These are phyloP conservation scores for Podaxis carcinomalis DNA, from an alignment of 768 basidiomycete species.

Conservation along the genomic window DNA sequence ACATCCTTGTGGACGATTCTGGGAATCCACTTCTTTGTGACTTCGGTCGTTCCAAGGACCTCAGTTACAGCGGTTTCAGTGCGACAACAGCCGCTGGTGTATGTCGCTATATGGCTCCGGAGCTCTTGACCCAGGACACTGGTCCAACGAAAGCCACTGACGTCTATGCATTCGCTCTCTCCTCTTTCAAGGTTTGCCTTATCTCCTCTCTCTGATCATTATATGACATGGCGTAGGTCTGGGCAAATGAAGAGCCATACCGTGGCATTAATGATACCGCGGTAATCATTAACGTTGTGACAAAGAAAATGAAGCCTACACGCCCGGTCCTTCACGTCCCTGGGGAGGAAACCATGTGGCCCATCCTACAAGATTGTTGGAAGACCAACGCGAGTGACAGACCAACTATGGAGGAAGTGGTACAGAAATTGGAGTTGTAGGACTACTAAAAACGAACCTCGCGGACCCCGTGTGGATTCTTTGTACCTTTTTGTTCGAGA, in stretches of 20 bases:
- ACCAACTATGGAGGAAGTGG: background rate
- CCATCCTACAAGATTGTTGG: background rate
- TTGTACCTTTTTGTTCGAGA: no score
- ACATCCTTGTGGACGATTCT: background rate
- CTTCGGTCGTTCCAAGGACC: slow-evolving; percentile 17
- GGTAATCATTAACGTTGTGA: no score
- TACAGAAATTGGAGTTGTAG: background rate
- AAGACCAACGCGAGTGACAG: background rate
- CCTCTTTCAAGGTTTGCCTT: background rate
- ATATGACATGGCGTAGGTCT: background rate
- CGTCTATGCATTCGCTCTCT: slow-evolving; percentile 16
- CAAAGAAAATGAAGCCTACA: no score
- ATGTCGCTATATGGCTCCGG: slow-evolving; percentile 15
- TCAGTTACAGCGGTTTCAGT: slow-evolving; percentile 11
- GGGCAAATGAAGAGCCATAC: background rate
- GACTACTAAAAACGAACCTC: no score
- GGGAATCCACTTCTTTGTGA: slow-evolving; percentile 10
- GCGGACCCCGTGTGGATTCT: no score
- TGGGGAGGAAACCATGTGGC: no score
- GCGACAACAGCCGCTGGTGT: slow-evolving; percentile 13
- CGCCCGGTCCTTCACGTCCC: no score
- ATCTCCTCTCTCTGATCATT: background rate
- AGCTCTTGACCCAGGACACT: slow-evolving; percentile 3
- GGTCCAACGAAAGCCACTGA: slow-evolving; percentile 14
- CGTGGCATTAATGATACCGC: background rate